Conservation (phyloP, 2,329 filamentous ascomycete species). For the Aspergillus carbonarius region DNA sequence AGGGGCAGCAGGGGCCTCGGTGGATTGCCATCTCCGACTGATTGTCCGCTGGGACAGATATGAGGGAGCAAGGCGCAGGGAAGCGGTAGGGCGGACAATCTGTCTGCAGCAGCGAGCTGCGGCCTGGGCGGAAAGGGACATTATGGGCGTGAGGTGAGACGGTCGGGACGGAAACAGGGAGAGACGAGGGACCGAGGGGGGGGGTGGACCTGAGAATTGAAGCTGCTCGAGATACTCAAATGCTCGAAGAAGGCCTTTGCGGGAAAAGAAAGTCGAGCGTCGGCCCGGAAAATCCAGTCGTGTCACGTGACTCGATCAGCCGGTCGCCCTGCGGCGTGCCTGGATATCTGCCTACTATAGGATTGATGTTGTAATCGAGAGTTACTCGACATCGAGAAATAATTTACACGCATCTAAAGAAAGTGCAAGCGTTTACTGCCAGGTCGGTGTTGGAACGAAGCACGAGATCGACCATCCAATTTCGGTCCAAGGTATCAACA, state of each 20-base stretch:
- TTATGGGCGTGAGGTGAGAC: constrained; percentile 23
- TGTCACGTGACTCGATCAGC: constrained; percentile 30
- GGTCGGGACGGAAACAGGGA: constrained; percentile 13
- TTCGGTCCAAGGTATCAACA: background rate
- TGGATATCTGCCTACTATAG: background rate
- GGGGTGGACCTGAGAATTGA: constrained; percentile 8
- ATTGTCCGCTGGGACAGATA: constrained; percentile 40
- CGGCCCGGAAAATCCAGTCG: constrained; percentile 34
- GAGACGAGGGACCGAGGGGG: constrained; percentile 11
- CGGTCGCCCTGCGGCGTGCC: background rate
- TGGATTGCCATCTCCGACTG: constrained; percentile 82
- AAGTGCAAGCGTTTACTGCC: background rate
- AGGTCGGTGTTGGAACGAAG: background rate
- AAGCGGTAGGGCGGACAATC: constrained; percentile 41
- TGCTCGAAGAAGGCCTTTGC: constrained; percentile 11
- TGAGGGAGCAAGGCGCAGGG: constrained; percentile 42
- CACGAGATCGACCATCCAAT: background rate
- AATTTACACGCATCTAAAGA: no score
- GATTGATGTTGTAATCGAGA: no score
- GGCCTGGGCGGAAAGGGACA: constrained; percentile 42
- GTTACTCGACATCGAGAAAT: no score
- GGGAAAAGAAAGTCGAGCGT: constrained; percentile 33
- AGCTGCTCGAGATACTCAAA: constrained; percentile 14
- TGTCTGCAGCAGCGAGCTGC: constrained; percentile 46
- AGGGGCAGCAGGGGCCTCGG: constrained; percentile 60